Percentiles rank a stretch among this genome's conserved stretches.
Evolutionary conservation across 371 early-diverging fungal genomes (phyloP).

Genomic region (Blastocladiella emersonii): DNA sequence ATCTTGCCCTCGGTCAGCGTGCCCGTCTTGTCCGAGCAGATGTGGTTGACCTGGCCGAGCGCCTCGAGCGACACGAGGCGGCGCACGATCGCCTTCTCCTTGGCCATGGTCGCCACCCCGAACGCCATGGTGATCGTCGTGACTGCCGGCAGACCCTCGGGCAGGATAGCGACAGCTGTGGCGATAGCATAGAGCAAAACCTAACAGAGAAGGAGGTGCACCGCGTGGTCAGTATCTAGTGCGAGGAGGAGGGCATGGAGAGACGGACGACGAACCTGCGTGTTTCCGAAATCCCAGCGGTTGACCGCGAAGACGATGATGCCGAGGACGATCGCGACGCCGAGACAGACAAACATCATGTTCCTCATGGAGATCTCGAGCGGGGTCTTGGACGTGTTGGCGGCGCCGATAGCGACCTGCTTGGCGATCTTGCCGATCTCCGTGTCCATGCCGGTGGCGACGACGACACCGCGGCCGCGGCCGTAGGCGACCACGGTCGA

Average conservation of each 20-base stretch:
- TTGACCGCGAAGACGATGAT: constrained; percentile 19
- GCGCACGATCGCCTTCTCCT: constrained; percentile 19
- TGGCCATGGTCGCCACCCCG: constrained; percentile 15
- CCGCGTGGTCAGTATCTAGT: constrained; percentile 1
- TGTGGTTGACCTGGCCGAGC: constrained; percentile 14
- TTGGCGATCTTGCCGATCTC: constrained; percentile 15
- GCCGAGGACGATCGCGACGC: background rate
- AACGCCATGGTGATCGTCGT: constrained; percentile 16
- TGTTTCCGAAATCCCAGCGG: background rate
- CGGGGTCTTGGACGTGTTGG: constrained; percentile 8
- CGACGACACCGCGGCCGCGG: constrained; percentile 49
- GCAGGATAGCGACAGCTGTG: constrained; percentile 20
- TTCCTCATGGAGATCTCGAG: constrained; percentile 27
- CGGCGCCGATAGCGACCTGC: background rate
- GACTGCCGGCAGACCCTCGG: constrained; percentile 21
- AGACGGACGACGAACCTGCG: constrained; percentile 3
- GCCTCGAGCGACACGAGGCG: constrained; percentile 9
- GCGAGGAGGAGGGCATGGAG: background rate
- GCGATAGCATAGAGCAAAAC: constrained; percentile 7
- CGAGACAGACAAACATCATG: constrained; percentile 25
- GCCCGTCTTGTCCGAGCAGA: constrained; percentile 56
- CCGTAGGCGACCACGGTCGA: constrained; percentile 48
- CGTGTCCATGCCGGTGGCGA: constrained; percentile 57
- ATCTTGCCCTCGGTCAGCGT: constrained; percentile 89
- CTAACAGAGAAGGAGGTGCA: background rate